phyloP scores from a whole-genome alignment of 371 early-diverging fungal species.

The Syncephalastrum racemosum region DNA sequence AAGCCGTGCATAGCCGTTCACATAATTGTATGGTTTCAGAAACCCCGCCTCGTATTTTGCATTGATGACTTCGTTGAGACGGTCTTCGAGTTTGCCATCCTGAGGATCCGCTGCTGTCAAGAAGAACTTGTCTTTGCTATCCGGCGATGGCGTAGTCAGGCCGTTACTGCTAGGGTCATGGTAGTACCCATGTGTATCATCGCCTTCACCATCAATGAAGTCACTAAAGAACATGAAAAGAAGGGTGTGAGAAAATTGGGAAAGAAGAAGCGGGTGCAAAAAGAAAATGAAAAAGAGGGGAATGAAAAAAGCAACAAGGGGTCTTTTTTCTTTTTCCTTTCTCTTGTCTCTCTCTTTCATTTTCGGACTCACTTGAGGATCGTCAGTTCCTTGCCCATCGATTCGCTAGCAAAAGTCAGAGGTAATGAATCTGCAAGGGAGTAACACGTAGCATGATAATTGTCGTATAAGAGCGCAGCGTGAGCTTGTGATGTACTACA shows the following conservation, averaged over 20 bases:
- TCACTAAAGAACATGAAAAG: not conserved
- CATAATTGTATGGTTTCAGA: slow-evolving; percentile 93
- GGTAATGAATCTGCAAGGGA: slow-evolving; percentile 11
- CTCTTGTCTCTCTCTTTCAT: not conserved
- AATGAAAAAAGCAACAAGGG: no score
- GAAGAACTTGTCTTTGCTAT: slow-evolving; percentile 70
- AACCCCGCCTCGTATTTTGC: slow-evolving; percentile 94
- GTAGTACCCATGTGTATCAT: no score
- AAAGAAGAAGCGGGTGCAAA: no score
- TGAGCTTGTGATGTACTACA: no score
- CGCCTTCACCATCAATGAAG: not conserved
- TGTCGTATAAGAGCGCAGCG: no score
- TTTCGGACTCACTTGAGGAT: slow-evolving; percentile 48
- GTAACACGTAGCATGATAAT: no score
- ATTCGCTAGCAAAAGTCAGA: slow-evolving; percentile 60
- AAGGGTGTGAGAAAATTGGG: no score
- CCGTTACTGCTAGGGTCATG: slow-evolving; percentile 7
- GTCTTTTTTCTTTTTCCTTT: no score
- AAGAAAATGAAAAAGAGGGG: no score
- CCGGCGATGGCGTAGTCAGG: no score
- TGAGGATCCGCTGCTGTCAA: slow-evolving; percentile 88
- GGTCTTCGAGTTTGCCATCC: slow-evolving; percentile 80
- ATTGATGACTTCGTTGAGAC: slow-evolving; percentile 85
- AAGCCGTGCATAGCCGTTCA: slow-evolving; percentile 86
- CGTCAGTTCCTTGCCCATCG: slow-evolving; percentile 67